A percentile compares a stretch with the other conserved stretches of the same genome.
phyloP scores from a whole-genome alignment of 352 stramenopile species.

The Globisporangium splendens region DNA sequence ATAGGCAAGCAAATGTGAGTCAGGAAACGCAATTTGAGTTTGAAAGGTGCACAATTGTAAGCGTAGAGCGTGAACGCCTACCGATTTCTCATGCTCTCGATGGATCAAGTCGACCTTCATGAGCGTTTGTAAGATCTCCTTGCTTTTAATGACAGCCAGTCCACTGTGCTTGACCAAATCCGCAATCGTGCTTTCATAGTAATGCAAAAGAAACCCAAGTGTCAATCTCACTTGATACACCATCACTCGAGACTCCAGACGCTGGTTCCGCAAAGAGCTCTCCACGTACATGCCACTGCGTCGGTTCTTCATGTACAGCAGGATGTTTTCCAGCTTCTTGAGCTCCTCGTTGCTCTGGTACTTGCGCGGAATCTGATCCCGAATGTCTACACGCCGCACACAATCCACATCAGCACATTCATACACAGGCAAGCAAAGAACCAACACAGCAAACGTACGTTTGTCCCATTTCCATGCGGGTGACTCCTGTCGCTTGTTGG shows the following conservation, averaged over 20 bases:
- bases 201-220: neutral
- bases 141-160: conserved; percentile 79
- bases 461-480: conserved; percentile 80
- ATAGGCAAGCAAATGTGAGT: neutral
- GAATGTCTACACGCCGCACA: conserved; percentile 39
- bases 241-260: too few relatives aligned
- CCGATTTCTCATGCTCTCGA: conserved; percentile 68
- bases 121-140: conserved; percentile 85
- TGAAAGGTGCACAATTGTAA: too few relatives aligned
- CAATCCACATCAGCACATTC: conserved; percentile 1
- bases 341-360: conserved; percentile 78
- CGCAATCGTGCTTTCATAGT: conserved; percentile 54
- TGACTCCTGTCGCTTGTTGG: conserved; percentile 23
- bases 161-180: conserved; percentile 81
- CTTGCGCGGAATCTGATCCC: conserved; percentile 78
- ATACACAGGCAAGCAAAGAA: neutral
- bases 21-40: neutral
- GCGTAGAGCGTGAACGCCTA: conserved; percentile 18
- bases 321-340: conserved; percentile 83
- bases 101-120: conserved; percentile 82
- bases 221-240: neutral
- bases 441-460: conserved; percentile 30
- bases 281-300: conserved; percentile 66
- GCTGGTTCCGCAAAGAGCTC: neutral
- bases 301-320: conserved; percentile 84